Evolutionary conservation across 805 yeast species (phyloP).

Genomic region (Metschnikowia santaceciliae): DNA sequence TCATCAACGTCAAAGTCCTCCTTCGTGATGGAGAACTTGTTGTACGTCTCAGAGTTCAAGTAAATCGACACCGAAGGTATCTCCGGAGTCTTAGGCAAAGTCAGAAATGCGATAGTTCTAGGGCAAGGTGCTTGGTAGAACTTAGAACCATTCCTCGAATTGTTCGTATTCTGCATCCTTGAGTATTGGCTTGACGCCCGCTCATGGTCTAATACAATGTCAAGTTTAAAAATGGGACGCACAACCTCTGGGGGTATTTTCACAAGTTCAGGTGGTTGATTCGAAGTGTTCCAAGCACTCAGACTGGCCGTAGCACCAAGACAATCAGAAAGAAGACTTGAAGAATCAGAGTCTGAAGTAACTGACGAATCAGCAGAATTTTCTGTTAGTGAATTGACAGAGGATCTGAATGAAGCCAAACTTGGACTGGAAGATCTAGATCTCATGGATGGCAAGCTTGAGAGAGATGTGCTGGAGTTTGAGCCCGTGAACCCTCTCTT

Average conservation of each 20-base stretch:
- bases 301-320: slow-evolving; percentile 15
- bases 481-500: slow-evolving; percentile 23
- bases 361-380: slow-evolving; percentile 29
- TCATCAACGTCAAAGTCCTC: slow-evolving; percentile 15
- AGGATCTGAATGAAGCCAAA: slow-evolving; percentile 33
- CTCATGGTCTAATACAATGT: slow-evolving; percentile 41
- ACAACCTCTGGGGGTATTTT: slow-evolving; percentile 42
- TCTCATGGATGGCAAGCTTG: slow-evolving; percentile 28
- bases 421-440: slow-evolving; percentile 39
- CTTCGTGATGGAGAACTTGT: slow-evolving; percentile 27
- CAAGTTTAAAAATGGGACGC: slow-evolving; percentile 46
- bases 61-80: slow-evolving; percentile 17
- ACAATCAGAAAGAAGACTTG: slow-evolving; percentile 16
- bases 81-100: slow-evolving; percentile 14
- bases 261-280: slow-evolving; percentile 43
- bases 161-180: slow-evolving; percentile 15
- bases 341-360: slow-evolving; percentile 29
- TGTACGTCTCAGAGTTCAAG: slow-evolving; percentile 24
- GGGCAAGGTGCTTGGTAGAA: slow-evolving; percentile 6
- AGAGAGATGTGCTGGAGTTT: slow-evolving; percentile 31
- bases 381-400: slow-evolving; percentile 35
- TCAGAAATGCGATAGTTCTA: slow-evolving; percentile 5
- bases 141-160: not conserved
- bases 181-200: slow-evolving; percentile 27
- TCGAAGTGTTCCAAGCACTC: slow-evolving; percentile 6